Base-by-base conservation (phyloP, 83 land plant species). In the Thuja plicata region DNA sequence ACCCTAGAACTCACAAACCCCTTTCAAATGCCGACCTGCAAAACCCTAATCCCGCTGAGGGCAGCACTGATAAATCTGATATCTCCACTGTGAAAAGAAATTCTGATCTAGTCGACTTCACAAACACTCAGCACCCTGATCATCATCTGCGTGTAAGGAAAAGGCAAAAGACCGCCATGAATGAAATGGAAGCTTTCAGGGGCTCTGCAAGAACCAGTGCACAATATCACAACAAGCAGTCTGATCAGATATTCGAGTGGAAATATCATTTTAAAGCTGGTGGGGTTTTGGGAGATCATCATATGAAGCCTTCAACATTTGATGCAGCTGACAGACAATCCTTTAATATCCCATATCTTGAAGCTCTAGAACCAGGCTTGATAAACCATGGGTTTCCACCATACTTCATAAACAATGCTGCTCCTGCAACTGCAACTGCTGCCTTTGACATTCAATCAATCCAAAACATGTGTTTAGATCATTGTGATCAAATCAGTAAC, bases 1-100 rank as follows among this genome's bases (percentile, higher is more conserved):
- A 91, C 85, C 90, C 92, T 13, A 52, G 89, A 83, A 91, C 92
- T 30, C 92, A 91, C 83, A 91, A 87, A 89, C 92, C 92, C 13
- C 60, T 91, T 45, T 30, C 86, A 12, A 13, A 48, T 1, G n/a
- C 86, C 2, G 5, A 43, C 1, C 34, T 54, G 19, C 4, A 83
- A 10, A 83, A 83, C 40, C 38, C 40, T 73, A 73, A 11, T 32
- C 2, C 77, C 8, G 8, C 32, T 27, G 73, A 66, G 30, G 9
- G 73, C 10, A 66, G 73, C 73, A 24, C 10, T 66, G 73, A 66
- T 27, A 66, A 66, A 66, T 24, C 79, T 35, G 35, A 76, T 76
- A 13, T 35, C 79, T 34, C 79, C 79, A 76, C 79, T 76, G 79
- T 35, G 79, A 76, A 76, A 76, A 76, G 79, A 76, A 76, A 12